Percentiles rank a stretch among this genome's conserved stretches.
Conservation (phyloP, 345 rosid species). For the Brassica carinata region DNA sequence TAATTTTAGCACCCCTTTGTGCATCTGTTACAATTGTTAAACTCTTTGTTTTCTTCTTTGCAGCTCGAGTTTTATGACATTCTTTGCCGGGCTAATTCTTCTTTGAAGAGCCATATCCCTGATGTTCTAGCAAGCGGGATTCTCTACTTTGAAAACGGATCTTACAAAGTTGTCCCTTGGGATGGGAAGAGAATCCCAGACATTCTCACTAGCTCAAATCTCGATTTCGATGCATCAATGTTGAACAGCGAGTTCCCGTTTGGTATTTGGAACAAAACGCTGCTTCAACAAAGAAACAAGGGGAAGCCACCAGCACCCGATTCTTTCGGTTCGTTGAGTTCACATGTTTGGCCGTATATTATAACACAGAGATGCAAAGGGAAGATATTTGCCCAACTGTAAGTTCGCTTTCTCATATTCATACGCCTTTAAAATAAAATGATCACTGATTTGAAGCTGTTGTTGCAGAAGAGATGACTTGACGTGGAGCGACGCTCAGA, state of each 20-base stretch:
- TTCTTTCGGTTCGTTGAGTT: conserved; percentile 42
- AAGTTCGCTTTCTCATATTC: conserved; percentile 39
- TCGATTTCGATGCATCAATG: conserved; percentile 43
- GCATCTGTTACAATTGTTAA: conserved; percentile 32
- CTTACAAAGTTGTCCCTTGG: conserved; percentile 69
- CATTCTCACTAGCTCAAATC: conserved; percentile 52
- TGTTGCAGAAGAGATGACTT: conserved; percentile 77
- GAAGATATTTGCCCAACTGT: conserved; percentile 83
- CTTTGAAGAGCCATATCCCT: conserved; percentile 70
- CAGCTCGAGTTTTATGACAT: conserved; percentile 86
- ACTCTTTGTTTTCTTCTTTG: conserved; percentile 32
- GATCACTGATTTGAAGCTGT: conserved; percentile 23
- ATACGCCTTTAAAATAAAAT: background rate
- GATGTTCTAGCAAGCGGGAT: conserved; percentile 80
- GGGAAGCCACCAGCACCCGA: conserved; percentile 47
- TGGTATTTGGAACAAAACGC: conserved; percentile 81
- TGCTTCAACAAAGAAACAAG: conserved; percentile 55
- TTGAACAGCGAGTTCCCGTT: conserved; percentile 59
- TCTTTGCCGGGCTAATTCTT: conserved; percentile 51
- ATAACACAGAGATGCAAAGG: conserved; percentile 92
- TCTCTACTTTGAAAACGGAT: conserved; percentile 66
- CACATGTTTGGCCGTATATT: conserved; percentile 76
- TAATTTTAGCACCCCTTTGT: conserved; percentile 9
- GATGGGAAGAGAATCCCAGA: conserved; percentile 84
- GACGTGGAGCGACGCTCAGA: conserved; percentile 56